Base-by-base conservation (phyloP, 2,329 filamentous ascomycete genomes). In the Gremmenia infestans region DNA sequence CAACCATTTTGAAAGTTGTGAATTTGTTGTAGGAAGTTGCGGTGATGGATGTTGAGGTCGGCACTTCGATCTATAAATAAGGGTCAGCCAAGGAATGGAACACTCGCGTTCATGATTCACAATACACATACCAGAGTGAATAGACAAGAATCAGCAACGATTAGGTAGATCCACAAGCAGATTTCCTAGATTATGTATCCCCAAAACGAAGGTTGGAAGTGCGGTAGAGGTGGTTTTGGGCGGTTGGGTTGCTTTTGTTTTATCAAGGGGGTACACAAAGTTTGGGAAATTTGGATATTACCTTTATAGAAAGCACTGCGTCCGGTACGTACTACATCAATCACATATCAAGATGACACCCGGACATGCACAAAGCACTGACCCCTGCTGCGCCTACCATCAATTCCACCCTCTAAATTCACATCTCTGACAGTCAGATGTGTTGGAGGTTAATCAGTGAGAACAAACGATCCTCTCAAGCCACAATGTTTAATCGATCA, bases 1-100 rank as follows among this genome's bases (percentile, higher is more conserved):
- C 15, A 32, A 56, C 48, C 63, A 65, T 65, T 32, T 59, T 60
- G 59, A 25, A 42, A 48, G 15, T 48, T 15, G 25, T 15, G 45
- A 32, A 15, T 14, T 45, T 14, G 28, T 22, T 36, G 32, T 1
- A 35, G 35, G 32, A 42, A 22, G 32, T 42, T 14, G 14, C 12
- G 8, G 25, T 22, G 8, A 17, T 37, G 23, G 17, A 23, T 9
- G 28, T 53, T 47, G 23, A 7, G 22, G 42, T 15, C 14, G 45
- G 17, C 45, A 14, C 17, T 32, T 32, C 28, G 28, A 48, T 17
- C 45, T 48, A 48, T 48, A 28, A 48, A 48, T 25, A 45, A 45
- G 22, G 42, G 42, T 17, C 12, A 45, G 19, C 19, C 7, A 1
- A 25, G 19, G 19, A 22, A 14, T 45, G 42, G 1, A 23, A 19